phyloP scores from a whole-genome alignment of 345 rosid genomes.

The Acer campestre region DNA sequence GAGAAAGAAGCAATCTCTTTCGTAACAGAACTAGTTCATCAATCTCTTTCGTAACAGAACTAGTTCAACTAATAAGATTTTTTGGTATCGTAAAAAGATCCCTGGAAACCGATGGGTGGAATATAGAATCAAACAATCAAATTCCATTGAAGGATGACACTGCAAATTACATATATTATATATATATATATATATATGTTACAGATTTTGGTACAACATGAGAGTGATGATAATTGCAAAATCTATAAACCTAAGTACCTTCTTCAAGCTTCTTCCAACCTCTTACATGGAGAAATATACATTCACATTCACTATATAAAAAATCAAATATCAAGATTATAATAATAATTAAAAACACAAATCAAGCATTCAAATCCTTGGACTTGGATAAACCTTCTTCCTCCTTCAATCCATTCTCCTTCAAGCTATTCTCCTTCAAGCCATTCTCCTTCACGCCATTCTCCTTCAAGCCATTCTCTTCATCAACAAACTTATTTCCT shows the following conservation, averaged over 20 bases:
- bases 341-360: neutral
- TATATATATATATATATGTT: neutral
- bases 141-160: neutral
- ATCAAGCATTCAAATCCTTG: constrained; percentile 12
- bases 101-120: no score
- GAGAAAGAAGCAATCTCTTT: neutral
- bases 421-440: neutral
- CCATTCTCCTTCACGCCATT: neutral
- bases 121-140: neutral
- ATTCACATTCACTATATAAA: neutral
- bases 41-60: no score
- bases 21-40: no score
- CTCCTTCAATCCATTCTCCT: constrained; percentile 9
- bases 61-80: no score
- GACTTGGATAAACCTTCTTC: constrained; percentile 12
- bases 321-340: neutral
- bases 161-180: neutral
- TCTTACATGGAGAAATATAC: constrained; percentile 4
- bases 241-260: constrained; percentile 4
- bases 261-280: neutral
- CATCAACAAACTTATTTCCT: constrained; percentile 15
- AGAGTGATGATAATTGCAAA: neutral
- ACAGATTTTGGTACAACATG: neutral
- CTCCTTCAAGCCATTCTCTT: constrained; percentile 31
- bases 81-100: no score